phyloP scores from a whole-genome alignment of 306 rosid genomes.

The Arachis stenosperma region DNA sequence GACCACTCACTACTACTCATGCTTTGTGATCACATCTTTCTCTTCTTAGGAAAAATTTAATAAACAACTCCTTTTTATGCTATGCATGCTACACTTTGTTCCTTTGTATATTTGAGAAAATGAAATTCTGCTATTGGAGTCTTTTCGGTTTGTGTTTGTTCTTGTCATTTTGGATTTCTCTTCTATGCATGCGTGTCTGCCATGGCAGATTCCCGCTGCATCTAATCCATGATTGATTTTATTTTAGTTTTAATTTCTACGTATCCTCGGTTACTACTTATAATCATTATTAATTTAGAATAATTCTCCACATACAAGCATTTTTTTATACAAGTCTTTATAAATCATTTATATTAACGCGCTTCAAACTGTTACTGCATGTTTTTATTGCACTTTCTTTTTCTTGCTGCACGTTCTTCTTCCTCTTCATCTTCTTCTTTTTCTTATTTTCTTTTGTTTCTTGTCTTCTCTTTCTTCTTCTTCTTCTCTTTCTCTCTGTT shows the following conservation, averaged over 20 bases:
- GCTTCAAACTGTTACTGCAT: no score
- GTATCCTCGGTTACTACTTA: not conserved
- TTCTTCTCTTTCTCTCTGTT: no score
- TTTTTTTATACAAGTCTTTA: no score
- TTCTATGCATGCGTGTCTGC: slow-evolving; percentile 37
- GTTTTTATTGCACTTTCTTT: no score
- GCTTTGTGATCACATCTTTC: no score
- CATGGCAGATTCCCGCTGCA: slow-evolving; percentile 18
- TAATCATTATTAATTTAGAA: no score
- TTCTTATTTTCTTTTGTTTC: no score
- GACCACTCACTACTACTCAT: not conserved
- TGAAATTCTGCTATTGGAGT: slow-evolving; percentile 18
- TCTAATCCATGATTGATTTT: slow-evolving; percentile 20
- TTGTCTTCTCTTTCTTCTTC: no score
- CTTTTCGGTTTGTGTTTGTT: slow-evolving; percentile 13
- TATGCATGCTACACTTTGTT: not conserved
- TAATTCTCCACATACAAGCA: no score
- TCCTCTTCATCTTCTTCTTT: no score
- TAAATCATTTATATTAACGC: no score
- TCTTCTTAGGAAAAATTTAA: not conserved
- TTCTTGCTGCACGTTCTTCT: no score
- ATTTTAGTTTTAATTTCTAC: not conserved
- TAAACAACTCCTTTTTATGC: not conserved
- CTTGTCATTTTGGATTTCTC: slow-evolving; percentile 32
- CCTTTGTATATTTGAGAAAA: not conserved